Conservation (phyloP, 306 rosid species). For the Trifolium dubium region DNA sequence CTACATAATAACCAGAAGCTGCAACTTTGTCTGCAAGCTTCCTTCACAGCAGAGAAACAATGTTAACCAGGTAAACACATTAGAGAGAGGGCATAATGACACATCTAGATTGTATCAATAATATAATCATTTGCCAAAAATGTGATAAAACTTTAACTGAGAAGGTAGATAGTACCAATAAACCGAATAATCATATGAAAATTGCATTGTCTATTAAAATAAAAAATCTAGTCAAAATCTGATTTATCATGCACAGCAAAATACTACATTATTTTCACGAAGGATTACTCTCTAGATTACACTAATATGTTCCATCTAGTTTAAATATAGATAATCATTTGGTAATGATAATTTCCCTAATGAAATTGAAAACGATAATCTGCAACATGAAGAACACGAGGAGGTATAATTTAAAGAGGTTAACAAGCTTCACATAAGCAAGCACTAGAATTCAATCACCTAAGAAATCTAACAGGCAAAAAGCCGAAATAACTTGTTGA, state of each 20-base stretch:
- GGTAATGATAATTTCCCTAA: slow-evolving; percentile 1
- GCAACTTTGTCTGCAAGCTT: slow-evolving; percentile 83
- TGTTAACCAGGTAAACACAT: slow-evolving; percentile 10
- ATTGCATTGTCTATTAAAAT: not conserved
- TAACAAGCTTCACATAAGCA: not conserved
- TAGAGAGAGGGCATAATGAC: not conserved
- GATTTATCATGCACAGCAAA: not conserved
- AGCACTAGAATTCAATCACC: not conserved
- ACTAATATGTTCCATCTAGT: not conserved
- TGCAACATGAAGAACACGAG: too few relatives aligned
- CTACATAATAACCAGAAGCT: slow-evolving; percentile 75
- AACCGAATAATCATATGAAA: not conserved
- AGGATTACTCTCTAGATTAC: slow-evolving; percentile 17
- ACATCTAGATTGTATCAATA: not conserved
- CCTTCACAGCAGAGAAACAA: slow-evolving; percentile 50
- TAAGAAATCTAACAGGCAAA: not conserved
- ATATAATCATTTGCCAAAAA: slow-evolving; percentile 3
- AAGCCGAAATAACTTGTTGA: not conserved
- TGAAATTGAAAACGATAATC: not conserved
- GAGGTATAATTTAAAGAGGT: slow-evolving; percentile 4
- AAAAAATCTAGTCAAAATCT: not conserved
- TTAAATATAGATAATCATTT: not conserved
- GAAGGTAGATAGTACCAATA: not conserved
- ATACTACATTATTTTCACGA: not conserved
- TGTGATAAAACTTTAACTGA: too few relatives aligned